These are phyloP conservation scores for Yamadazyma mexicana DNA, from an alignment of 1,139 yeast species.

Conservation along the genomic window DNA sequence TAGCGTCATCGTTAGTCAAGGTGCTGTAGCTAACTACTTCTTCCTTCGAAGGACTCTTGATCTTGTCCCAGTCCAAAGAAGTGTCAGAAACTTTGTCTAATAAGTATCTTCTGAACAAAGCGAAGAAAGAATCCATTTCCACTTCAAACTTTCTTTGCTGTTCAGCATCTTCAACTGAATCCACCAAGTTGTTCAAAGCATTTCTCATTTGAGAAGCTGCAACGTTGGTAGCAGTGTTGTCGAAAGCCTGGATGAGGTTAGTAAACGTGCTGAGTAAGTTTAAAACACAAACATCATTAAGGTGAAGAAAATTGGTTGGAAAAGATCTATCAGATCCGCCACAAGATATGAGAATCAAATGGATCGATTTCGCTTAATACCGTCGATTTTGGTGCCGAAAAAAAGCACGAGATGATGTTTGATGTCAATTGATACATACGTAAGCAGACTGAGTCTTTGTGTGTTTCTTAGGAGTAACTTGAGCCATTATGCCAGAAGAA, in stretches of 20 bases:
- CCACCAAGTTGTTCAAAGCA: slow-evolving; percentile 86
- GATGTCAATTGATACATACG: slow-evolving; percentile 38
- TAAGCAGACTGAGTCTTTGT: slow-evolving; percentile 71
- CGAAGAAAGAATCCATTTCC: slow-evolving; percentile 94
- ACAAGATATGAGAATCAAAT: too few species aligned
- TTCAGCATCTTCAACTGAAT: slow-evolving; percentile 64
- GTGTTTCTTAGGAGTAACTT: slow-evolving; percentile 54
- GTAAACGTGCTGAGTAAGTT: too few species aligned
- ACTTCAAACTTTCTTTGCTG: slow-evolving; percentile 69
- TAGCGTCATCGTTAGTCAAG: slow-evolving; percentile 37
- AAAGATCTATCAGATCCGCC: background rate
- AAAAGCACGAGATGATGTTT: too few species aligned
- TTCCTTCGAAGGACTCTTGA: slow-evolving; percentile 81
- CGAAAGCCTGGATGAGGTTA: slow-evolving; percentile 66
- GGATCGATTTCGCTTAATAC: too few species aligned
- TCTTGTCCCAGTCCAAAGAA: slow-evolving; percentile 91
- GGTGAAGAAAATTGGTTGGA: background rate
- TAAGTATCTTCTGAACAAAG: slow-evolving; percentile 88
- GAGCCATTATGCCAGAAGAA: slow-evolving; percentile 12
- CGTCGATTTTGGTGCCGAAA: too few species aligned
- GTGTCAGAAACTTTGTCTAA: slow-evolving; percentile 85
- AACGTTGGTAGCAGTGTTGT: slow-evolving; percentile 90
- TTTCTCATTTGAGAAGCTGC: slow-evolving; percentile 99
- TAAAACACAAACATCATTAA: too few species aligned
- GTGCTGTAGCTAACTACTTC: slow-evolving; percentile 81